Conservation (phyloP, 768 basidiomycete species). For the Tylopilus subfusipes region DNA sequence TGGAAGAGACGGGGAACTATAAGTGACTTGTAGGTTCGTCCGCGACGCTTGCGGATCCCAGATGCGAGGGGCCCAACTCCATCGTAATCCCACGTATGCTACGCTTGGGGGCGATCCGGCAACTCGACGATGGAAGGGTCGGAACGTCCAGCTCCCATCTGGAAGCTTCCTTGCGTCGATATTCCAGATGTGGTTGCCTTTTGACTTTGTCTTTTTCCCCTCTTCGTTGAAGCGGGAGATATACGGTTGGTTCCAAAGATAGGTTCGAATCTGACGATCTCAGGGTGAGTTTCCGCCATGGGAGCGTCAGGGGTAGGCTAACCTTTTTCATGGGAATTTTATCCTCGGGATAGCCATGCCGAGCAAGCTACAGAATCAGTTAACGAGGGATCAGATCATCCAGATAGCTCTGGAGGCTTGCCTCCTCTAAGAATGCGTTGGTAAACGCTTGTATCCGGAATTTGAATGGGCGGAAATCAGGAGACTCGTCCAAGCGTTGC, state of each 20-base stretch:
- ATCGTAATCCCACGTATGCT: conserved; percentile 76
- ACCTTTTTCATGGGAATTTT: conserved; percentile 98
- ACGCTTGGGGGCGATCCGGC: conserved; percentile 78
- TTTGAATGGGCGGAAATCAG: conserved; percentile 97
- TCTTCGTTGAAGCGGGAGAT: conserved; percentile 98
- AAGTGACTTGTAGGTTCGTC: conserved; percentile 73
- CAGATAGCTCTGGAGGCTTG: conserved; percentile 31
- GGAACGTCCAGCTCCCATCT: conserved; percentile 81
- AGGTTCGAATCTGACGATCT: conserved; percentile 73
- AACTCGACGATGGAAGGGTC: conserved; percentile 84
- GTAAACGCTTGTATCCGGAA: conserved; percentile 99
- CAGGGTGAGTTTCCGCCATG: conserved; percentile 14
- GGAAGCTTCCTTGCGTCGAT: conserved; percentile 85
- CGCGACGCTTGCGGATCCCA: conserved; percentile 96
- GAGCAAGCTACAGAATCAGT: conserved; percentile 55
- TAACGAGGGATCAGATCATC: conserved; percentile 2
- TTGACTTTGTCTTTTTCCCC: conserved; percentile 98
- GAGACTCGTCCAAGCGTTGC: conserved; percentile 93
- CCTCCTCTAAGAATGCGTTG: conserved; percentile 90
- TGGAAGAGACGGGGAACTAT: conserved; percentile 77
- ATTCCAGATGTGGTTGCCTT: conserved; percentile 99
- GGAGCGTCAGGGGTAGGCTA: conserved; percentile 20
- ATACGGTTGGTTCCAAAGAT: conserved; percentile 91
- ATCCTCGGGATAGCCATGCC: conserved; percentile 86
- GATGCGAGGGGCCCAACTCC: conserved; percentile 89